Evolutionary conservation across 306 rosid genomes (phyloP), one percentile per base, ranked within the genome.

Genomic region (Sophora flavescens): DNA sequence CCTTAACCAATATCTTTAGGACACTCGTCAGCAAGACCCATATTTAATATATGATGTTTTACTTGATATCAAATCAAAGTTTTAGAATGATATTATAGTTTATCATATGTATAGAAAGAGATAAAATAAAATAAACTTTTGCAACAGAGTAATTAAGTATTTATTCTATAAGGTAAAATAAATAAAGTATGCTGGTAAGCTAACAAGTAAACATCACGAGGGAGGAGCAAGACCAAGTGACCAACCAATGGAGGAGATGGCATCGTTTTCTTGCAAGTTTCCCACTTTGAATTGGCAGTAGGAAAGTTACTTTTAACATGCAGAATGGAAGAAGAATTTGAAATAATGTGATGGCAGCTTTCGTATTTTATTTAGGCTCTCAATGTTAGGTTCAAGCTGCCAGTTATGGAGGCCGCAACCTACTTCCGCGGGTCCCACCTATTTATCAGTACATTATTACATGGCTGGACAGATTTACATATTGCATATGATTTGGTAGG

Each of bases 51-150:
- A 22, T 22, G 22, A 22, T 22, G 22, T 22, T 22, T 22, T 22
- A 22, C 22, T 22, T 0, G 22, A 22, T 22, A 22, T 22, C 22
- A 22, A 22, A 22, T 1, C 22, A 22, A 22, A 22, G 22, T 22
- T 22, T 22, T 22, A 22, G 22, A 22, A 22, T 0, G 22, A 22
- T 1, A 22, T 22, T 22, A 22, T 22, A 42, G 5, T 48, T 82
- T 77, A 77, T 76, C 56, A 63, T 60, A 32, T 14, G 4, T n/a
- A 8, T 2, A 66, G 33, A 60, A 8, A 59, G n/a, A 41, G 3
- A 17, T 30, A 4, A 14, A 14, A n/a, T 5, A n/a, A 28, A 62
- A 10, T 54, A 62, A 17, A 4, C 1, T 5, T 6, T 35, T 63
- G 2, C 22, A n/a, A n/a, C n/a, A n/a, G n/a, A n/a, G n/a, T n/a